Percentiles rank a stretch among this genome's conserved stretches.
These are phyloP conservation scores for Gliomastix tumulicola DNA, from an alignment of 2,329 filamentous ascomycete species.

Conservation along the genomic window DNA sequence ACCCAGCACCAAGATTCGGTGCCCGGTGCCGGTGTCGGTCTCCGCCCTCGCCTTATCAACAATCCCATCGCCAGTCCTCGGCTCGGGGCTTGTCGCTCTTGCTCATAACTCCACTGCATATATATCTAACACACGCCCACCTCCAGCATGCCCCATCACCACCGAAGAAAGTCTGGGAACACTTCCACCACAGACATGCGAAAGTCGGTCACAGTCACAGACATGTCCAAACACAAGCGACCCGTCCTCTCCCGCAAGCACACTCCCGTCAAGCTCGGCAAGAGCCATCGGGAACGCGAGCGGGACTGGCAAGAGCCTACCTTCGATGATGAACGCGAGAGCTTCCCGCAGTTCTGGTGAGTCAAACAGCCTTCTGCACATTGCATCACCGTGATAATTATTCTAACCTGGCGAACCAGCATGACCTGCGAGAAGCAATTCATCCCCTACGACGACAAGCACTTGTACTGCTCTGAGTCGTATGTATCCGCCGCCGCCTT, in stretches of 20 bases:
- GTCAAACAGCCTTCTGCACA: too few relatives aligned
- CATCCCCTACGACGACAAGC: conserved; percentile 47
- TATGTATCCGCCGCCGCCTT: conserved; percentile 27
- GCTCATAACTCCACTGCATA: too few relatives aligned
- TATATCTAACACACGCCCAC: neutral
- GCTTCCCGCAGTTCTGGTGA: conserved; percentile 60
- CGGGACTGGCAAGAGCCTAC: conserved; percentile 42
- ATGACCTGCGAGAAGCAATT: conserved; percentile 65
- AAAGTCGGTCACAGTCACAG: conserved; percentile 37
- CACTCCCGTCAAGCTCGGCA: conserved; percentile 39
- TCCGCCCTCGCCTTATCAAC: neutral
- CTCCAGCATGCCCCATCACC: conserved; percentile 45
- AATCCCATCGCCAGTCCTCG: neutral
- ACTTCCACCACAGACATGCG: conserved; percentile 49
- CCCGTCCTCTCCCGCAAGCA: conserved; percentile 37
- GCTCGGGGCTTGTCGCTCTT: neutral
- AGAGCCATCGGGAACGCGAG: conserved; percentile 43
- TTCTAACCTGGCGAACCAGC: too few relatives aligned
- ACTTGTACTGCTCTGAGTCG: conserved; percentile 57
- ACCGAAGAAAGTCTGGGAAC: conserved; percentile 50
- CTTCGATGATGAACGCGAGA: conserved; percentile 53
- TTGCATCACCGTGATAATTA: too few relatives aligned
- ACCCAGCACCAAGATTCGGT: neutral
- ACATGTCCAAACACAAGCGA: conserved; percentile 39
- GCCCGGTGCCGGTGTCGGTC: neutral